Evolutionary conservation across 169 alveolate species (phyloP).

Genomic region (Eimeria sp.): DNA sequence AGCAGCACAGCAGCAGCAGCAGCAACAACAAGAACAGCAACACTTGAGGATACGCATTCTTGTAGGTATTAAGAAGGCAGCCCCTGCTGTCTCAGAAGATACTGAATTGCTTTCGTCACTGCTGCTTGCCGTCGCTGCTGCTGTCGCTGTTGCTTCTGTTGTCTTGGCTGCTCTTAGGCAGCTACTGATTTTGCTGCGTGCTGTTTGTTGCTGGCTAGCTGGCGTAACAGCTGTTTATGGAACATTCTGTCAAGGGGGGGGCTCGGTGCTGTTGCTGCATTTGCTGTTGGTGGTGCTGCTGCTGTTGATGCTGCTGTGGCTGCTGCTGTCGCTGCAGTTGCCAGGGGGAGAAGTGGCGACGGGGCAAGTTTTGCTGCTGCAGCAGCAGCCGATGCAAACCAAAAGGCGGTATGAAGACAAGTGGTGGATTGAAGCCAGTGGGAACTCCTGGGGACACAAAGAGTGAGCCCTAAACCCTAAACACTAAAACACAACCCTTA

Average conservation of each 20-base stretch:
- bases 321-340: conserved; percentile 28
- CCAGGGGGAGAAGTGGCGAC: conserved; percentile 17
- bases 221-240: no score
- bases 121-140: no score
- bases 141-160: not conserved
- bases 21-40: no score
- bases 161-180: not conserved
- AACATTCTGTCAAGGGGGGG: not conserved
- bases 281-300: conserved; percentile 16
- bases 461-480: not conserved
- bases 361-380: no score
- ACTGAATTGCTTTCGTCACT: not conserved
- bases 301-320: conserved; percentile 10
- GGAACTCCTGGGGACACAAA: conserved; percentile 75
- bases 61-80: not conserved
- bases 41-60: not conserved
- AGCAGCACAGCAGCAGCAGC: no score
- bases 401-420: conserved; percentile 11
- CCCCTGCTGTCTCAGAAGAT: not conserved
- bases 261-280: conserved; percentile 22
- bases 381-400: not conserved
- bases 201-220: not conserved
- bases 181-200: not conserved
- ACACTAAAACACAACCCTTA: not conserved
- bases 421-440: conserved; percentile 75